Base-by-base conservation (phyloP, 1,284 basidiomycete genomes). In the Tilletiaria anomala region DNA sequence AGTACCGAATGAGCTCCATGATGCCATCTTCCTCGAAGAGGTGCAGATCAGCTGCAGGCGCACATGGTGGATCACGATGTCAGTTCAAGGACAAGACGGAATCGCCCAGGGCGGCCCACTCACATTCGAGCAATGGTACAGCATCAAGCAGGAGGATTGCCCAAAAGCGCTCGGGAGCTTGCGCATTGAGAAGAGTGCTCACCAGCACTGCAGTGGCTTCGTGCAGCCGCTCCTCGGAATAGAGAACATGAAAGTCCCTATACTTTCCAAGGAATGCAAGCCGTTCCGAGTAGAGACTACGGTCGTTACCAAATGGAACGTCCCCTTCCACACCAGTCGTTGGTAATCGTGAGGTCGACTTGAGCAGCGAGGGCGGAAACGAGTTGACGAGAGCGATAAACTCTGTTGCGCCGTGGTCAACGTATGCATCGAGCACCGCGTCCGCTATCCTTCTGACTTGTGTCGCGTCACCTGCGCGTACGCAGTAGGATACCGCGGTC, bases 211-310 rank as follows among this genome's bases (percentile, higher is more conserved):
- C 45, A 2, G 61, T 61, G 5, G 62, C 61, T 4, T 48, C 50
- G 8, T 40, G 35, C 47, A 51, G 50, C 6, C 53, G 43, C 3
- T 42, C 44, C 24, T 51, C 49, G 3, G 51, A 44, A 35, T 56
- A 60, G 1, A 58, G 40, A 1, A 53, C 43, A 38, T 56, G 60
- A 35, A 65, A 62, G 39, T 64, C 61, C 29, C 59, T 48, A 47
- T 62, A 62, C 43, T 53, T 50, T 18, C 58, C 55, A 16, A 62
- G 51, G 42, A 65, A 65, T 2, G 53, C 50, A 6, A 65, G 52
- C 18, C 58, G 48, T 3, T 23, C n/a, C n/a, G 32, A 17, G 50
- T 48, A 1, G 56, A 56, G 26, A 56, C 56, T 37, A 56, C 53
- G 20, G 29, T 20, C 38, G 16, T 37, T 22, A 12, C 36, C 36